These are phyloP conservation scores for Eucalyptus viminalis DNA, from an alignment of 345 rosid genomes.

Conservation along the genomic window DNA sequence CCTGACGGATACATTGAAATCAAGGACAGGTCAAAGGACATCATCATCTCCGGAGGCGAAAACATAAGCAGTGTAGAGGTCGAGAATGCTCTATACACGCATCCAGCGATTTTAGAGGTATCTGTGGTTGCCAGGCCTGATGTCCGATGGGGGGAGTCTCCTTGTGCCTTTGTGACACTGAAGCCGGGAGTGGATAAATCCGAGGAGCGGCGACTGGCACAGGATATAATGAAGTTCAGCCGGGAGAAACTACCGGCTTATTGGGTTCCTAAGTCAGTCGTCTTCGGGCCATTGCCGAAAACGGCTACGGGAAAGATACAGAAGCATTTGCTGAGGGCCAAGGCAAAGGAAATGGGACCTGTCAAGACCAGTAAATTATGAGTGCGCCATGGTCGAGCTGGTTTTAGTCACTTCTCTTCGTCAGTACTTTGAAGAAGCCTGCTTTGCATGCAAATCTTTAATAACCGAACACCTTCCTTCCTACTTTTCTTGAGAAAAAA, in stretches of 20 bases:
- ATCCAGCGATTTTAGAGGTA: conserved; percentile 74
- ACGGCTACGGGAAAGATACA: conserved; percentile 93
- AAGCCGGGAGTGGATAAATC: conserved; percentile 34
- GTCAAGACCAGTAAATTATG: conserved; percentile 52
- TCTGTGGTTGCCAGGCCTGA: conserved; percentile 85
- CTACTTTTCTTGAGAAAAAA: background rate
- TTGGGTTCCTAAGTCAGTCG: conserved; percentile 81
- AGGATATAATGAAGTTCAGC: conserved; percentile 58
- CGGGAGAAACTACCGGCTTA: conserved; percentile 64
- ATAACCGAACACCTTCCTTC: background rate
- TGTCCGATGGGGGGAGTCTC: conserved; percentile 83
- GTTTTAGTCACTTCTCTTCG: background rate
- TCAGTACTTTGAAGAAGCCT: background rate
- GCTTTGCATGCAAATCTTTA: background rate
- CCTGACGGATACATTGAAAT: conserved; percentile 80
- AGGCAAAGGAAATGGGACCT: conserved; percentile 73
- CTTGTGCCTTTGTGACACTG: conserved; percentile 78
- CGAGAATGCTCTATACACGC: conserved; percentile 54
- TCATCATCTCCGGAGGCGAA: conserved; percentile 91
- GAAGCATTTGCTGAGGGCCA: conserved; percentile 66
- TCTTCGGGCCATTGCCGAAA: conserved; percentile 79
- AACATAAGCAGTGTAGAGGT: conserved; percentile 88
- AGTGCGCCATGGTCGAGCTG: background rate
- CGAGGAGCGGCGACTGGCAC: conserved; percentile 24
- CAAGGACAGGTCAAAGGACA: conserved; percentile 85